Conservation (phyloP, 2,329 filamentous ascomycete genomes). For the Niveomyces coronatus region DNA sequence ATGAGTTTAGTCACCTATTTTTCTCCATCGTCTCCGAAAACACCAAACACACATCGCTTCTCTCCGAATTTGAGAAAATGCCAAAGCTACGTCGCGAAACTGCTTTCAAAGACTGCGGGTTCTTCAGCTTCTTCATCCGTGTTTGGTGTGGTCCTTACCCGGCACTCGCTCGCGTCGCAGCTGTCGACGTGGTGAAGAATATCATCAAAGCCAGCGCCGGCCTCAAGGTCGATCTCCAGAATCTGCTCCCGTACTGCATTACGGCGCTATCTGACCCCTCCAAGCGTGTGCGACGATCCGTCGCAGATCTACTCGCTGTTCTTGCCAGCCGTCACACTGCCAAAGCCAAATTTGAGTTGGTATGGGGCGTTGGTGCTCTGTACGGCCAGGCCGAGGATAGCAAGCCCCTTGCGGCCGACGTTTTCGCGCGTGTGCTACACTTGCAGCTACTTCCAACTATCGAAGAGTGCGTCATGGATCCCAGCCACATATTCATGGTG, state of each 20-base stretch:
- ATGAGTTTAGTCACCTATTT: slow-evolving; percentile 49
- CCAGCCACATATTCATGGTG: slow-evolving; percentile 55
- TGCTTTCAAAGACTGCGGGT: slow-evolving; percentile 52
- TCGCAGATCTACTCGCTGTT: slow-evolving; percentile 54
- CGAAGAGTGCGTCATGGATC: slow-evolving; percentile 80
- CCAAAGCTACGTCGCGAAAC: slow-evolving; percentile 43
- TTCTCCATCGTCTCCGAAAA: slow-evolving; percentile 40
- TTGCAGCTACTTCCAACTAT: slow-evolving; percentile 61
- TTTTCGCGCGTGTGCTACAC: slow-evolving; percentile 51
- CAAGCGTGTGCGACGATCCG: slow-evolving; percentile 64
- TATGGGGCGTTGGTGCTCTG: slow-evolving; percentile 53
- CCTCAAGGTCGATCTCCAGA: slow-evolving; percentile 57
- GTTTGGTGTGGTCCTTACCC: slow-evolving; percentile 66
- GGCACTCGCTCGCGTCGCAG: slow-evolving; percentile 55
- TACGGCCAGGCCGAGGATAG: slow-evolving; percentile 50
- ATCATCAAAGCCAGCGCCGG: slow-evolving; percentile 42
- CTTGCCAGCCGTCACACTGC: slow-evolving; percentile 40
- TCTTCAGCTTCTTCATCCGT: slow-evolving; percentile 64
- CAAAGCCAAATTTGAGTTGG: slow-evolving; percentile 26
- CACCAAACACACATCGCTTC: slow-evolving; percentile 26
- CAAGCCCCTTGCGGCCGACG: slow-evolving; percentile 47
- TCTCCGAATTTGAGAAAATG: slow-evolving; percentile 42
- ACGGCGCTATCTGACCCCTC: slow-evolving; percentile 65
- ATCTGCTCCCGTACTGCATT: slow-evolving; percentile 72
- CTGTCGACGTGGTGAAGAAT: slow-evolving; percentile 54